Evolutionary conservation across 352 stramenopile species (phyloP), one percentile per base, ranked within the genome.

Genomic region (Phytophthora pluvialis): DNA sequence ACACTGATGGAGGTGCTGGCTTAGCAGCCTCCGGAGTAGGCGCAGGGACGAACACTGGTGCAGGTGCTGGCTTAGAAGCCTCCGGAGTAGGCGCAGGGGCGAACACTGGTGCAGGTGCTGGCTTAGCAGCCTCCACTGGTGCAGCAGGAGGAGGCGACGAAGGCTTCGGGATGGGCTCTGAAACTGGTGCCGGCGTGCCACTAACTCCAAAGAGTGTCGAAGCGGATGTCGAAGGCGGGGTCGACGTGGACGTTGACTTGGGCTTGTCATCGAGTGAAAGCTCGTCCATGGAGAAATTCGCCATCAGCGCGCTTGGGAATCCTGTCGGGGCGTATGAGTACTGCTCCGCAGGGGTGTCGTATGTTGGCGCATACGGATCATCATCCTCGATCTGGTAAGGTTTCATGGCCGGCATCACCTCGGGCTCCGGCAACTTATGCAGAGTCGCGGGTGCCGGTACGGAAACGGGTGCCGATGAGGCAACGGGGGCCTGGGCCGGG

Each of bases 271-370:
- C 63, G 16, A 81, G 40, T 28, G 58, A 31, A 35, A 81, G 63
- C 32, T 81, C 73, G n/a, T 81, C 73, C 73, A 79, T 73, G 15
- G 73, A 81, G 40, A 81, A 81, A 47, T 81, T 81, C 39, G 72
- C 70, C 52, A 74, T 52, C 21, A 78, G 60, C 26, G 67, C 70
- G 15, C 66, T 75, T n/a, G 70, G 70, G 36, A 78, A 78, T 44
- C 70, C 70, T 21, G 62, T 16, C 21, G 66, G 56, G 9, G 47
- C 66, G 43, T 57, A 64, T 18, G 60, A 42, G 46, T 40, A 26
- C n/a, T 57, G 25, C 1, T 64, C 59, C 29, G 25, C 36, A 6
- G 56, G 15, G 16, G 54, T 25, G 1, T 70, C 61, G 18, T 75
- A 78, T 36, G 51, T 49, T 29, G 66, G 70, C 13, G 47, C 46